Evolutionary conservation across 2,329 filamentous ascomycete species (phyloP), one percentile per base, ranked within the genome.

Genomic region (Diaporthe amygdali): DNA sequence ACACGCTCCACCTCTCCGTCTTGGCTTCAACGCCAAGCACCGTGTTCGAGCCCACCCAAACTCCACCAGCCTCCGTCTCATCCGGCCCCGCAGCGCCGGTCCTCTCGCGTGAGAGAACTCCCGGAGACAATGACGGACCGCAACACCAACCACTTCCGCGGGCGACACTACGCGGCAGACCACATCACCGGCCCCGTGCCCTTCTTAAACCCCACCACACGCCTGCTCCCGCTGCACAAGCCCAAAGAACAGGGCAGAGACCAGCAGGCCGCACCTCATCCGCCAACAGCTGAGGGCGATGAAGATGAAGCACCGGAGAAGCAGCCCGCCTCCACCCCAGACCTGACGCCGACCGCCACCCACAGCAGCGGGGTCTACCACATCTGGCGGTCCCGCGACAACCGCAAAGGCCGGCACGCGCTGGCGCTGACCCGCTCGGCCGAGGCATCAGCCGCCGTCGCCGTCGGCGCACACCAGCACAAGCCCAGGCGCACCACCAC

Each of bases 311-410:
- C 44, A 22, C 44, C n/a, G 51, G 27, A 41, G 25, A 8, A 61
- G 17, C 41, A 32, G 22, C n/a, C 55, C 12, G 25, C 51, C 66
- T 22, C 39, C 25, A 4, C 25, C 22, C 20, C 32, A 44, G 22
- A 6, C 17, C n/a, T 6, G 22, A 6, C 20, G 12, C n/a, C 3
- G 15, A 3, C 34, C 6, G 5, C 27, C 27, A 8, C 30, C 46
- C 47, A 66, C 25, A 8, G 32, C 41, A 25, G 39, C 52, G 25
- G 20, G 5, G 74, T 76, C 14, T 82, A 81, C 54, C 79, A 80
- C 63, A 72, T 84, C 61, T 84, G 83, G 83, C 79, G 81, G 22
- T 82, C 81, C 51, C 80, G 83, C 14, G 82, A 85, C 74, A 84
- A 84, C 69, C 77, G 83, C 59, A 85, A 85, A 68, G 83, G 83